These are phyloP conservation scores for Pleurotus citrinopileatus DNA, from an alignment of 768 basidiomycete genomes.

Conservation along the genomic window DNA sequence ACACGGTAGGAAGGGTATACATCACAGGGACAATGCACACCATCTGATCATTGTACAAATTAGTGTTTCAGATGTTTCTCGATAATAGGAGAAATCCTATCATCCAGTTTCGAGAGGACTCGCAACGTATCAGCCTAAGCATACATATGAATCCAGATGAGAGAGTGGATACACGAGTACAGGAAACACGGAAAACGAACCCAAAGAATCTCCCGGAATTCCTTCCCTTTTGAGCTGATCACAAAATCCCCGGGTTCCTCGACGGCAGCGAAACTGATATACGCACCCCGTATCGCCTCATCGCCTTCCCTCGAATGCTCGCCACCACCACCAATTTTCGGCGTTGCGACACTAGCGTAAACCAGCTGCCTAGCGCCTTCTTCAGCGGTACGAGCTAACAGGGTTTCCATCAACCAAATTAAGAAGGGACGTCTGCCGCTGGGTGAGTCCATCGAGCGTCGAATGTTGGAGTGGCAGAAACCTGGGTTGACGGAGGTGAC, in stretches of 20 bases:
- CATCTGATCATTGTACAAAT: background rate
- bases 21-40: background rate
- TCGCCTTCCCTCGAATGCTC: conserved; percentile 18
- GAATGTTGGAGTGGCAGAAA: conserved; percentile 36
- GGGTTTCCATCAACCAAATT: conserved; percentile 22
- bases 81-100: conserved; percentile 14
- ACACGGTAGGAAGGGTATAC: conserved; percentile 9
- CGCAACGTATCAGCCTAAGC: conserved; percentile 18
- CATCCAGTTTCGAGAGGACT: conserved; percentile 17
- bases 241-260: conserved; percentile 33
- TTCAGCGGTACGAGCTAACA: conserved; percentile 35
- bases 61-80: conserved; percentile 14
- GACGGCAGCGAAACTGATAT: conserved; percentile 20
- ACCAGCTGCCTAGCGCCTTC: conserved; percentile 31
- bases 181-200: conserved; percentile 19
- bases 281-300: conserved; percentile 29
- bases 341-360: conserved; percentile 27
- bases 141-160: background rate
- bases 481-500: conserved; percentile 39
- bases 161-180: background rate
- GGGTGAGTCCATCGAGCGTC: conserved; percentile 20
- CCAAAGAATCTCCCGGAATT: conserved; percentile 30
- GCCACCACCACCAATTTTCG: too few species aligned
- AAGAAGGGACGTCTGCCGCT: conserved; percentile 6
- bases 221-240: conserved; percentile 26